Conservation (phyloP, 164 flowering plant genomes). For the Stephania yunnanensis region DNA sequence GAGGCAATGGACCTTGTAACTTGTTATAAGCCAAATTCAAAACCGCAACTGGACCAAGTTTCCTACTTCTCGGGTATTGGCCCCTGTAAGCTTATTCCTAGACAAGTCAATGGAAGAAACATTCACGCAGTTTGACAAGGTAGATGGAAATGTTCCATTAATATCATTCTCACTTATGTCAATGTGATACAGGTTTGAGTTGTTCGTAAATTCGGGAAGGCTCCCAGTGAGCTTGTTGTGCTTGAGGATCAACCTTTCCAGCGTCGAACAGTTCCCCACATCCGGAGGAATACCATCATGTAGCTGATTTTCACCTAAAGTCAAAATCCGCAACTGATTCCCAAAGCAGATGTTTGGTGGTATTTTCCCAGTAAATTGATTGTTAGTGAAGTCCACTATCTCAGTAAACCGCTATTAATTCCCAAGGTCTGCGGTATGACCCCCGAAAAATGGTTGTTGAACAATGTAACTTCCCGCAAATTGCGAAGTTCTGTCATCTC, state of each 20-base stretch:
- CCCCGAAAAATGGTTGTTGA: conserved; percentile 57
- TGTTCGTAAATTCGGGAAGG: conserved; percentile 40
- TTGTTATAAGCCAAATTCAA: conserved; percentile 50
- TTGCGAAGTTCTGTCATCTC: conserved; percentile 44
- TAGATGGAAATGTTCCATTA: conserved; percentile 53
- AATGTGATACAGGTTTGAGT: conserved; percentile 29
- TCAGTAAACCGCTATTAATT: conserved; percentile 46
- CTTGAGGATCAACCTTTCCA: conserved; percentile 48
- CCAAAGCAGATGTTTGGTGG: conserved; percentile 65
- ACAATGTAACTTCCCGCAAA: conserved; percentile 43
- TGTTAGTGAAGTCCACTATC: conserved; percentile 53
- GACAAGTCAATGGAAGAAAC: conserved; percentile 57
- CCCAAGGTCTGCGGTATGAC: conserved; percentile 61
- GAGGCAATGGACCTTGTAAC: conserved; percentile 54
- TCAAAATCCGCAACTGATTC: conserved; percentile 33
- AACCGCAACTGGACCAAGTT: conserved; percentile 34
- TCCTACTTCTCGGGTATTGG: conserved; percentile 50
- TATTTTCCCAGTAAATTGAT: conserved; percentile 56
- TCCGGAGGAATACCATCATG: conserved; percentile 54
- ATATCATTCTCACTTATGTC: conserved; percentile 46
- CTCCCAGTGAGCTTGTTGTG: conserved; percentile 54
- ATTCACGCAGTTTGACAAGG: conserved; percentile 45
- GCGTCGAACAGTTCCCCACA: conserved; percentile 48
- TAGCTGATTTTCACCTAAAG: conserved; percentile 51
- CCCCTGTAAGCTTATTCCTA: conserved; percentile 49